phyloP scores from a whole-genome alignment of 2,329 filamentous ascomycete genomes.

The Colletotrichum tropicale region DNA sequence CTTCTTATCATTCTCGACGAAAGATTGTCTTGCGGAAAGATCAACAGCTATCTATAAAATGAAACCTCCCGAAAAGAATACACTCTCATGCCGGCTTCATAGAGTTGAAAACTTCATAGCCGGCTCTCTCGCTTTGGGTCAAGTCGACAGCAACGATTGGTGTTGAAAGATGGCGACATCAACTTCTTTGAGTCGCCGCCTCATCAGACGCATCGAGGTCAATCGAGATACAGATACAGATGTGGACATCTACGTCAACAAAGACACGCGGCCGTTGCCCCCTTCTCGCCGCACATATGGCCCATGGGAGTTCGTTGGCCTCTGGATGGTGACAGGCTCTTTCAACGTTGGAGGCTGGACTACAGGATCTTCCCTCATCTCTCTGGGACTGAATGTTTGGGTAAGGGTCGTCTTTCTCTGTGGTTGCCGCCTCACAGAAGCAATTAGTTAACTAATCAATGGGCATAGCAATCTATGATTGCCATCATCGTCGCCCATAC shows the following conservation, averaged over 20 bases:
- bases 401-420: neutral
- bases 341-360: slow-evolving; percentile 33
- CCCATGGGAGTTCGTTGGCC: slow-evolving; percentile 30
- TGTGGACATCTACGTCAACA: slow-evolving; percentile 26
- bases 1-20: neutral
- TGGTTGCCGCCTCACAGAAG: neutral
- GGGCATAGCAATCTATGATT: slow-evolving; percentile 18
- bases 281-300: slow-evolving; percentile 30
- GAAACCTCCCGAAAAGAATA: neutral
- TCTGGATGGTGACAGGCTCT: slow-evolving; percentile 33
- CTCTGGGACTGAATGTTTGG: slow-evolving; percentile 23
- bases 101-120: neutral
- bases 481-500: slow-evolving; percentile 21
- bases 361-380: slow-evolving; percentile 27
- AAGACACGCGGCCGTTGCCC: slow-evolving; percentile 30
- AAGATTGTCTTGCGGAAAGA: neutral
- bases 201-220: slow-evolving; percentile 23
- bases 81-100: neutral
- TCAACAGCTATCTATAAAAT: neutral
- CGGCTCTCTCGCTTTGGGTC: neutral
- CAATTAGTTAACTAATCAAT: neutral
- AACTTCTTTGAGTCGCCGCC: neutral
- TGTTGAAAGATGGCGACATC: neutral
- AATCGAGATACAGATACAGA: slow-evolving; percentile 22
- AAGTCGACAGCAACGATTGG: neutral